Evolutionary conservation across 1,284 basidiomycete species (phyloP).

Genomic region (Kwoniella shivajii): DNA sequence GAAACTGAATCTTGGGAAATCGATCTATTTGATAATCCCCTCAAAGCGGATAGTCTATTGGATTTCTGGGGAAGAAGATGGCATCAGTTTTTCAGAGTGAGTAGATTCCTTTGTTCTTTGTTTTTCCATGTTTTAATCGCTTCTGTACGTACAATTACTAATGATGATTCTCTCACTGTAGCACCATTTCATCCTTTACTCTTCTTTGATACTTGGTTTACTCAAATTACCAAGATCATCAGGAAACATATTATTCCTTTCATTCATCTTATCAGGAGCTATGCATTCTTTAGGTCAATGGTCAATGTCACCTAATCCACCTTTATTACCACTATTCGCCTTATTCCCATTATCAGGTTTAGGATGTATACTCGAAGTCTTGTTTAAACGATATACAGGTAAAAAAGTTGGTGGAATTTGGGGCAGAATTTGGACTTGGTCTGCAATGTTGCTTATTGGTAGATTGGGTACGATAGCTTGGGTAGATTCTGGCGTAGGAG

Average conservation of each 20-base stretch:
- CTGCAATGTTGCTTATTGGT: conserved; percentile 29
- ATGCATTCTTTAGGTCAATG: conserved; percentile 49
- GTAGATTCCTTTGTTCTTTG: conserved; percentile 8
- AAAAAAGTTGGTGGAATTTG: conserved; percentile 37
- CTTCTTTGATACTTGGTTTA: conserved; percentile 26
- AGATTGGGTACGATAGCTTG: conserved; percentile 34
- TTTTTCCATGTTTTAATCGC: neutral
- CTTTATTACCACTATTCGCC: conserved; percentile 27
- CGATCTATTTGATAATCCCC: conserved; percentile 46
- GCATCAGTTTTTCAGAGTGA: conserved; percentile 52
- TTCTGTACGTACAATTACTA: neutral
- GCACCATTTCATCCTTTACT: conserved; percentile 48
- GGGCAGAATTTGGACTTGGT: conserved; percentile 48
- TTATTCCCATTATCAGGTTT: conserved; percentile 46
- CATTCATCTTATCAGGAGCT: conserved; percentile 45
- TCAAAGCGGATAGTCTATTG: conserved; percentile 43
- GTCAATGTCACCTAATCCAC: conserved; percentile 41
- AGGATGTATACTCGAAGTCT: conserved; percentile 40
- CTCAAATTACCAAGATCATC: conserved; percentile 28
- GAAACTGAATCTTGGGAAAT: conserved; percentile 46
- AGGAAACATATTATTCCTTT: conserved; percentile 32
- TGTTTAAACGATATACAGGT: conserved; percentile 41
- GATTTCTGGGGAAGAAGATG: conserved; percentile 53
- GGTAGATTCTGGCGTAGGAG: conserved; percentile 45
- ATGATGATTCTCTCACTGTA: conserved; percentile 7